These are phyloP conservation scores for Aureobasidium sp. DNA, from an alignment of 2,329 filamentous ascomycete species.

Conservation along the genomic window DNA sequence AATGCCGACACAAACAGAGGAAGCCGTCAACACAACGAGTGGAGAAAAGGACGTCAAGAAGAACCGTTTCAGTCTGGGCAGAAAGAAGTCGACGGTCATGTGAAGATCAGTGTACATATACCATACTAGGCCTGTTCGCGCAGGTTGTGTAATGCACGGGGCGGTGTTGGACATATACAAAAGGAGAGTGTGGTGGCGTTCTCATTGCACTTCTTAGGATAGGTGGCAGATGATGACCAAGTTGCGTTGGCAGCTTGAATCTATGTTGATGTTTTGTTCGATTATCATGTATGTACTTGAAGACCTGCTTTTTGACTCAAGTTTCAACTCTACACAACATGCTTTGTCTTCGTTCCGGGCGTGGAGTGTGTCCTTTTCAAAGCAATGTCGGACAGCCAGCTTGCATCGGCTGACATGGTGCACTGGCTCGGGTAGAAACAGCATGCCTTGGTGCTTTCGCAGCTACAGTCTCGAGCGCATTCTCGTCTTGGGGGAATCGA, in stretches of 20 bases:
- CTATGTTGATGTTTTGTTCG: background rate
- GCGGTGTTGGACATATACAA: constrained; percentile 7
- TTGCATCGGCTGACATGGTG: background rate
- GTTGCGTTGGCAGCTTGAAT: constrained; percentile 1
- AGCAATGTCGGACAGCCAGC: background rate
- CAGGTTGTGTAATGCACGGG: constrained; percentile 4
- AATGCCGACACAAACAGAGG: constrained; percentile 19
- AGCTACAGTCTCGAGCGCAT: background rate
- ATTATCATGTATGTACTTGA: background rate
- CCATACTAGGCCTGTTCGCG: background rate
- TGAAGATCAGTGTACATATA: background rate
- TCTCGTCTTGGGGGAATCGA: background rate
- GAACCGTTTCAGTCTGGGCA: constrained; percentile 59
- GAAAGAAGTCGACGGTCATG: constrained; percentile 52
- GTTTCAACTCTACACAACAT: background rate
- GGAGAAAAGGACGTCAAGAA: constrained; percentile 39
- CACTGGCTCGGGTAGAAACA: background rate
- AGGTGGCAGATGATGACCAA: background rate
- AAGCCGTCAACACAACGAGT: constrained; percentile 5
- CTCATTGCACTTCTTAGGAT: background rate
- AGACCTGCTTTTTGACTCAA: background rate
- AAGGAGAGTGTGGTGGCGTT: background rate
- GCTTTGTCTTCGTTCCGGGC: background rate
- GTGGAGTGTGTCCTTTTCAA: background rate
- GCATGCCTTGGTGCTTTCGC: background rate